Percentiles rank a stretch among this genome's conserved stretches.
phyloP scores from a whole-genome alignment of 495 filamentous ascomycete genomes.

The Cladorrhinum samala region DNA sequence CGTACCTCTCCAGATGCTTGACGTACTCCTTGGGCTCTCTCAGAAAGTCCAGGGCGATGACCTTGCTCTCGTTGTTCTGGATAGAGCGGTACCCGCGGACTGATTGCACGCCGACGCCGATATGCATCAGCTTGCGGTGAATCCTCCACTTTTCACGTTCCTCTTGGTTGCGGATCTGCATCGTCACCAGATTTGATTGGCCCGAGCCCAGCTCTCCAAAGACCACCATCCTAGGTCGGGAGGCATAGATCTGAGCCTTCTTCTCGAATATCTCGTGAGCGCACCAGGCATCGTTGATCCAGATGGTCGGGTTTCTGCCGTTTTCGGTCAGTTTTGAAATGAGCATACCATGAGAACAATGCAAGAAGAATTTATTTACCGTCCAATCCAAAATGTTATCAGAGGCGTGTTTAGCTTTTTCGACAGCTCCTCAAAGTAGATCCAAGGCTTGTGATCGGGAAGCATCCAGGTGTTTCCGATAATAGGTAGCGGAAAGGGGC shows the following conservation, averaged over 20 bases:
- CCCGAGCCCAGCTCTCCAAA: conserved; percentile 55
- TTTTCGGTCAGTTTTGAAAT: neutral
- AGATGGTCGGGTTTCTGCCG: conserved; percentile 52
- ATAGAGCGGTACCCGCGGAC: conserved; percentile 53
- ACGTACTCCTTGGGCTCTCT: conserved; percentile 47
- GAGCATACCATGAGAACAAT: neutral
- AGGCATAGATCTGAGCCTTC: conserved; percentile 50
- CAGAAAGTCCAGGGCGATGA: conserved; percentile 47
- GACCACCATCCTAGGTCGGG: conserved; percentile 48
- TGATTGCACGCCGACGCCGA: conserved; percentile 54
- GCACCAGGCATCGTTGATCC: conserved; percentile 59
- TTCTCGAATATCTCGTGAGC: conserved; percentile 53
- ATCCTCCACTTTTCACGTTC: conserved; percentile 56
- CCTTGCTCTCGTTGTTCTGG: conserved; percentile 53
- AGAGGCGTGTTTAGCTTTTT: conserved; percentile 47
- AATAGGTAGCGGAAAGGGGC: conserved; percentile 45
- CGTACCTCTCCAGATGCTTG: conserved; percentile 59
- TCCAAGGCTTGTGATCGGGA: conserved; percentile 57
- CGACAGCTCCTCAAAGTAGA: conserved; percentile 56
- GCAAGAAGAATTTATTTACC: conserved; percentile 20
- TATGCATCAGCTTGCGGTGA: conserved; percentile 56
- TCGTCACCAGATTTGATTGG: conserved; percentile 53
- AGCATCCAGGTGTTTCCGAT: conserved; percentile 54
- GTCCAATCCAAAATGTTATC: conserved; percentile 59
- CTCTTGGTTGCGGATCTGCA: conserved; percentile 40